Evolutionary conservation across 2,329 filamentous ascomycete genomes (phyloP).

Genomic region (Metarhizium sp.): DNA sequence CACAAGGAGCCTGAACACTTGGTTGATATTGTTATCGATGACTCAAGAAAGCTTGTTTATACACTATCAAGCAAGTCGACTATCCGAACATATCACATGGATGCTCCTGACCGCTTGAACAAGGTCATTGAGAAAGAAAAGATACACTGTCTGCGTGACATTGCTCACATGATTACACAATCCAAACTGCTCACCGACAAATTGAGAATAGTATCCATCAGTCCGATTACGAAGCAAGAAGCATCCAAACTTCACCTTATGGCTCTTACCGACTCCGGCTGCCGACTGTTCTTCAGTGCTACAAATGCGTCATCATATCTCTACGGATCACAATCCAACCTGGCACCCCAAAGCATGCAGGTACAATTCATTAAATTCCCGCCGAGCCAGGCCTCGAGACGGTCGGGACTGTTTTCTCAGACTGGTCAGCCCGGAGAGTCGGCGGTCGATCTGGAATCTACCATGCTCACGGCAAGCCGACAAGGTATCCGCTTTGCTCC

Average conservation of each 20-base stretch:
- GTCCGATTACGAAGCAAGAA: conserved; percentile 69
- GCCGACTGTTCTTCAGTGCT: conserved; percentile 84
- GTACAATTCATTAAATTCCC: conserved; percentile 96
- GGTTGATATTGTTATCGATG: conserved; percentile 75
- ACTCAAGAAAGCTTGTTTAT: conserved; percentile 81
- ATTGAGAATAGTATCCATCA: conserved; percentile 73
- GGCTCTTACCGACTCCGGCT: conserved; percentile 83
- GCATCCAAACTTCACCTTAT: conserved; percentile 80
- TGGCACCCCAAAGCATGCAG: conserved; percentile 87
- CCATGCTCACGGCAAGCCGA: conserved; percentile 38
- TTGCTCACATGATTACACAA: conserved; percentile 75
- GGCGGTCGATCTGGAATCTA: conserved; percentile 38
- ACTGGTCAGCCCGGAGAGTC: conserved; percentile 22
- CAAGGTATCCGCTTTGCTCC: conserved; percentile 62
- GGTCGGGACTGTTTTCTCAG: conserved; percentile 16
- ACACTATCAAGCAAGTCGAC: conserved; percentile 82
- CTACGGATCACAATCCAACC: conserved; percentile 48
- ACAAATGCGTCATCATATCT: conserved; percentile 66
- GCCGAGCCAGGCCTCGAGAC: conserved; percentile 36
- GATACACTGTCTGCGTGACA: conserved; percentile 55
- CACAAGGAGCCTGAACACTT: conserved; percentile 53
- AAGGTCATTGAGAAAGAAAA: conserved; percentile 58
- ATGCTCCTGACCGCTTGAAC: conserved; percentile 49
- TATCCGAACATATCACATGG: conserved; percentile 86
- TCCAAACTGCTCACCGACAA: conserved; percentile 61